Evolutionary conservation across 805 yeast species (phyloP).

Genomic region (Pichia californica): DNA sequence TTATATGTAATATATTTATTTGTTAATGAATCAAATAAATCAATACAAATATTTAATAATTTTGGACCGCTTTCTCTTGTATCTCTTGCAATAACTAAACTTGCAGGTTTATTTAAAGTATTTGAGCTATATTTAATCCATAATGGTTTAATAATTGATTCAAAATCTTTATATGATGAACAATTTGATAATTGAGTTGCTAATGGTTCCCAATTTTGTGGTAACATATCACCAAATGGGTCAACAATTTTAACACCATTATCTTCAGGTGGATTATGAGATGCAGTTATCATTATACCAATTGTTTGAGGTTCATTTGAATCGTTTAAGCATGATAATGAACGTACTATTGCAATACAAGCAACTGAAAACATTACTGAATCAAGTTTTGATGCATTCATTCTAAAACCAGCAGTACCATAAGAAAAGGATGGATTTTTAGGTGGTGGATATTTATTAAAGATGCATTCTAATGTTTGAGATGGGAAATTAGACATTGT

Average conservation of each 20-base stretch:
- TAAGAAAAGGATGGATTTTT: slow-evolving; percentile 45
- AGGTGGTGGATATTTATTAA: slow-evolving; percentile 39
- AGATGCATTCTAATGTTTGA: slow-evolving; percentile 11
- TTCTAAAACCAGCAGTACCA: slow-evolving; percentile 98
- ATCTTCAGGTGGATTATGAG: slow-evolving; percentile 89
- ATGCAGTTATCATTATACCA: slow-evolving; percentile 97
- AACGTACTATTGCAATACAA: slow-evolving; percentile 72
- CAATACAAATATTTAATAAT: slow-evolving; percentile 47
- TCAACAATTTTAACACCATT: slow-evolving; percentile 93
- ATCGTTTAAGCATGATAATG: slow-evolving; percentile 54
- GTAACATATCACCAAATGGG: slow-evolving; percentile 87
- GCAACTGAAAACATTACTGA: slow-evolving; percentile 83
- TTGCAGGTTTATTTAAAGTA: slow-evolving; percentile 29
- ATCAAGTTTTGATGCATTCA: slow-evolving; percentile 61
- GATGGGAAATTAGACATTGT: slow-evolving; percentile 5
- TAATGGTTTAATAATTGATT: slow-evolving; percentile 14
- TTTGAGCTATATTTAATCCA: slow-evolving; percentile 39
- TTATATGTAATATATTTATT: slow-evolving; percentile 35
- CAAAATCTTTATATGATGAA: slow-evolving; percentile 38
- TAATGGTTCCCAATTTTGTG: slow-evolving; percentile 71
- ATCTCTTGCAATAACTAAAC: slow-evolving; percentile 72
- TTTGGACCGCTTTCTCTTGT: slow-evolving; percentile 79
- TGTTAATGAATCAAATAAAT: slow-evolving; percentile 29
- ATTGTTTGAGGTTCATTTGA: slow-evolving; percentile 38
- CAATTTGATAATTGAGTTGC: slow-evolving; percentile 82